phyloP scores from a whole-genome alignment of 805 yeast species.

The Saccharomycopsis sp. region DNA sequence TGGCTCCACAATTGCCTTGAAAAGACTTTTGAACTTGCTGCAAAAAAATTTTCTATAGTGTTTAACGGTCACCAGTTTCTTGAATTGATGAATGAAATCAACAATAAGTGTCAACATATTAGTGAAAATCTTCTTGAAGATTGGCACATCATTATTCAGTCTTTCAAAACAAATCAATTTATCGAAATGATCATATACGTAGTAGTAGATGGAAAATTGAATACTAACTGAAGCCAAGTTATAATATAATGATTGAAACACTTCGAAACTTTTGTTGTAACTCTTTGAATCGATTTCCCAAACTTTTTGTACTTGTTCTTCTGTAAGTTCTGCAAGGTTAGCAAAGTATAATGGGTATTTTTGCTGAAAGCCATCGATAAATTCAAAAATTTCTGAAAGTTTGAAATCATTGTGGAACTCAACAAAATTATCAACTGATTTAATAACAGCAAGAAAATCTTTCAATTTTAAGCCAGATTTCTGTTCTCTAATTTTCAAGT shows the following conservation, averaged over 20 bases:
- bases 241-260: constrained; percentile 23
- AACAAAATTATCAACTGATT: constrained; percentile 16
- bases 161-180: constrained; percentile 16
- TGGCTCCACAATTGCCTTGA: constrained; percentile 12
- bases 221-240: constrained; percentile 15
- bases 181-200: constrained; percentile 14
- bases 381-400: constrained; percentile 16
- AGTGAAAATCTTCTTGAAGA: constrained; percentile 19
- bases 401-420: constrained; percentile 20
- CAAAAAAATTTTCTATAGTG: constrained; percentile 18
- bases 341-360: constrained; percentile 16
- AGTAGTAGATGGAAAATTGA: constrained; percentile 18
- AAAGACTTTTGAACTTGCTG: constrained; percentile 9
- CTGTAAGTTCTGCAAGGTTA: constrained; percentile 5
- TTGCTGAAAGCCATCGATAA: constrained; percentile 16
- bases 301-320: constrained; percentile 8
- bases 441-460: constrained; percentile 16
- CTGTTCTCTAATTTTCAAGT: constrained; percentile 2
- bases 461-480: constrained; percentile 9
- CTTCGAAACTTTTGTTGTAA: constrained; percentile 15
- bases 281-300: constrained; percentile 10
- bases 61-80: constrained; percentile 8
- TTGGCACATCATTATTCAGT: constrained; percentile 8
- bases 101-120: constrained; percentile 11
- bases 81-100: constrained; percentile 2